Evolutionary conservation across 805 yeast genomes (phyloP), one percentile per base, ranked within the genome.

Genomic region (Schwanniomyces vanrijiae): DNA sequence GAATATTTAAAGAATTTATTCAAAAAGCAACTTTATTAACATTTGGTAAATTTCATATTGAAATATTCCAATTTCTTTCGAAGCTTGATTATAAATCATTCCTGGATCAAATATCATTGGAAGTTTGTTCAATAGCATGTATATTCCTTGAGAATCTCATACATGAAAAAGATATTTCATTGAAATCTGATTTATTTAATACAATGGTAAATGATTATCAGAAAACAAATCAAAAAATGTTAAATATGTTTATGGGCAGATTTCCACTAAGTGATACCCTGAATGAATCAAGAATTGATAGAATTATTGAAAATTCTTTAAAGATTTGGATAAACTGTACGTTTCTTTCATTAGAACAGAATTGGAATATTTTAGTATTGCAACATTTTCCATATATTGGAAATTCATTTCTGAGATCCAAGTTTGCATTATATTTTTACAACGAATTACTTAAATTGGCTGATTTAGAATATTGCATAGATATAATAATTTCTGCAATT

Each of bases 331-430:
- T 66, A 8, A 41, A 48, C 25, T 53, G 45, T 21, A 47, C 56
- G n/a, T 51, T 47, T 35, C 40, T 56, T 5, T 49, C 53, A 13
- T 53, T 48, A 18, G 52, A 45, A 37, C 53, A 48, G 19, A 68
- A 55, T 47, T 73, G 78, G 78, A 68, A 66, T 42, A 57, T 56
- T 38, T 49, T 73, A 38, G 55, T 67, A 24, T 57, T 69, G 20
- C 78, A 71, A 44, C 62, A 60, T 26, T 73, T 55, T 50, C 72
- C 75, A 1, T 73, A 70, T 46, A 54, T 68, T 42, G 78, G 78
- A 3, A 71, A 71, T 46, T 45, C 58, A 0, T 54, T 57, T 21
- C 73, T 69, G 70, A 49, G 77, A 49, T 64, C 63, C 6, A 60
- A 62, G 44, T 72, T 66, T 52, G 48, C 58, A 2, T 48, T 68